Conservation (phyloP, 345 rosid genomes). For the Syzygium aqueum region DNA sequence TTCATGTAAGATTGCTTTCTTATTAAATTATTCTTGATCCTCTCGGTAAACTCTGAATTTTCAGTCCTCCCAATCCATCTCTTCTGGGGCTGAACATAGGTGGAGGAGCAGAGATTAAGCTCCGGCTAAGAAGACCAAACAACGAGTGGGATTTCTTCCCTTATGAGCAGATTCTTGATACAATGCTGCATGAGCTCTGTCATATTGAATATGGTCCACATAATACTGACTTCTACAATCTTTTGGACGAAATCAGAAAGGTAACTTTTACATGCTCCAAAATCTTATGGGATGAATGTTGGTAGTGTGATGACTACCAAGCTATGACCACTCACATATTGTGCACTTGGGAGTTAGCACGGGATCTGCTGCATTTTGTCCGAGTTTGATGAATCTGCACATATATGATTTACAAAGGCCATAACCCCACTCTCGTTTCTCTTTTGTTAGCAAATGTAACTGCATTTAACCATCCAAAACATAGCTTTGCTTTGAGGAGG, state of each 20-base stretch:
- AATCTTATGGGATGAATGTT: background rate
- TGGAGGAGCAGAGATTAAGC: constrained; percentile 56
- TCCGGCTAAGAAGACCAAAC: constrained; percentile 69
- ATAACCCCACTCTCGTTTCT: background rate
- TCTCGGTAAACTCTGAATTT: background rate
- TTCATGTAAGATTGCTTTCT: background rate
- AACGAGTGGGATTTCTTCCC: constrained; percentile 60
- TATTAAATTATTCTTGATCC: background rate
- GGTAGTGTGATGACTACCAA: background rate
- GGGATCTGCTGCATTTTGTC: background rate
- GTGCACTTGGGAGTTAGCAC: background rate
- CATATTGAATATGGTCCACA: constrained; percentile 85
- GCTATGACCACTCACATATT: background rate
- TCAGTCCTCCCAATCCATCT: constrained; percentile 58
- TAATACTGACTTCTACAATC: constrained; percentile 72
- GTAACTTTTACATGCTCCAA: constrained; percentile 6
- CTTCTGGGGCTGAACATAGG: constrained; percentile 77
- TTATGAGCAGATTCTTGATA: constrained; percentile 64
- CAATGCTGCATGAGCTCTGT: constrained; percentile 94
- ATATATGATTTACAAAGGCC: background rate
- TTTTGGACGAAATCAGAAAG: constrained; percentile 88
- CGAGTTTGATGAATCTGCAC: background rate
- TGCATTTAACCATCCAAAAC: background rate
- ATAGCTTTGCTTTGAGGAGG: background rate
- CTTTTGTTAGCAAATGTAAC: background rate